Evolutionary conservation across 1,284 basidiomycete species (phyloP), one percentile per base, ranked within the genome.

Genomic region (Melampsora occidentalis): DNA sequence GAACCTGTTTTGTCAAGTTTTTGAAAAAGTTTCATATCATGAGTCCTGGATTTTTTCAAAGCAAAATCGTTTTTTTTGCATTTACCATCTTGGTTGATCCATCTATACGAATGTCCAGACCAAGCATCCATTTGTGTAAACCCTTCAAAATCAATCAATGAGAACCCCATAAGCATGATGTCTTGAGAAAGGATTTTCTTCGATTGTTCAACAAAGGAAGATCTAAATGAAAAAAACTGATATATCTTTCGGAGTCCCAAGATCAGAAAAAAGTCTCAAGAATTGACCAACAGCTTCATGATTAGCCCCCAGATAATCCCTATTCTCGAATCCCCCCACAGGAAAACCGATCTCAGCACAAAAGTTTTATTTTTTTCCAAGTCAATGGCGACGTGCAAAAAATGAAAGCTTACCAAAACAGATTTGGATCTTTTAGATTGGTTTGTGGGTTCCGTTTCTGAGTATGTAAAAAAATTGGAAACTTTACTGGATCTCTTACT

Each of bases 401-500:
- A 18, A 18, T 63, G 33, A 18, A 25, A 25, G 25, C 25, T 63
- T 16, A 28, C 61, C 61, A 35, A 9, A 63, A 16, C 61, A 63
- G 46, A 25, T 53, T 53, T 16, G 66, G 31, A 59, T 68, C 25
- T 18, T 68, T 68, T 18, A 68, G 28, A 59, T 68, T 20, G 0
- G 66, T 68, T 59, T 48, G 66, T 20, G 66, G 66, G 33, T 68
- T 35, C 9, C 66, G 25, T 33, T 68, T 68, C 20, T 68, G 66
- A 28, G 66, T 68, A 59, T 68, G 66, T 18, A 68, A 49, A 39
- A 68, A 68, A 33, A 20, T 31, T 49, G 66, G 39, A 59, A 68
- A 68, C 18, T 92, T 92, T 82, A 89, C 86, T 18, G 91, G 90
- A 81, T 92, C 91, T 76, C 90, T 88, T 53, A 53, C 51, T 53